Evolutionary conservation across 179 eudicot genomes (phyloP), one percentile per base, ranked within the genome.

Genomic region (Corrigiola litoralis): DNA sequence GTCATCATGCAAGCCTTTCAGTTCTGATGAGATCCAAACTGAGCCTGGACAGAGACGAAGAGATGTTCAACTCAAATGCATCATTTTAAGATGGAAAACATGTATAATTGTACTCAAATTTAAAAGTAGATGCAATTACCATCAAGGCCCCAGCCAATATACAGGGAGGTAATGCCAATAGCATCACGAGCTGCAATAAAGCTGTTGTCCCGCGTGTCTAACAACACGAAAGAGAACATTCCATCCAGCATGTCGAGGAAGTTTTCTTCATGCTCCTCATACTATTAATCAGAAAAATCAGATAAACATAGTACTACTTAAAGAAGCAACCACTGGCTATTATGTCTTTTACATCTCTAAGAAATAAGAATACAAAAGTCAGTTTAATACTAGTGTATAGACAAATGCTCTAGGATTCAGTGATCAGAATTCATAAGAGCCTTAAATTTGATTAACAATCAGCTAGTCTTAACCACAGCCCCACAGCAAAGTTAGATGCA

Each of bases 231-330:
- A 6, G 97, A 90, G 75, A 88, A 90, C 75, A 90, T 82, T 60
- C 97, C 97, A 72, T 90, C 97, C 65, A 90, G 41, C 97, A 90
- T 90, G 75, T 84, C 87, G 36, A 90, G 80, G 72, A 90, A 90
- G 38, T 84, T 77, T 58, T 90, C 97, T 23, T 95, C 95, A 78
- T 82, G 53, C 75, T 90, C 95, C 77, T 90, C 97, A 53, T 90
- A 88, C 97, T 90, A 60, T 48, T 41, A 16, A 45, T 9, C 34
- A 46, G 18, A 16, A 52, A 12, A 8, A 14, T 48, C 18, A 33
- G 57, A 63, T 31, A n/a, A n/a, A n/a, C n/a, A n/a, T n/a, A 4
- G 20, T 6, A 61, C 14, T 20, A 11, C 27, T 61, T n/a, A 7
- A 24, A 28, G 52, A 44, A 57, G 46, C 14, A 57, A 57, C 10